Conservation (phyloP, 805 yeast species). For the Saturnispora sanitii region DNA sequence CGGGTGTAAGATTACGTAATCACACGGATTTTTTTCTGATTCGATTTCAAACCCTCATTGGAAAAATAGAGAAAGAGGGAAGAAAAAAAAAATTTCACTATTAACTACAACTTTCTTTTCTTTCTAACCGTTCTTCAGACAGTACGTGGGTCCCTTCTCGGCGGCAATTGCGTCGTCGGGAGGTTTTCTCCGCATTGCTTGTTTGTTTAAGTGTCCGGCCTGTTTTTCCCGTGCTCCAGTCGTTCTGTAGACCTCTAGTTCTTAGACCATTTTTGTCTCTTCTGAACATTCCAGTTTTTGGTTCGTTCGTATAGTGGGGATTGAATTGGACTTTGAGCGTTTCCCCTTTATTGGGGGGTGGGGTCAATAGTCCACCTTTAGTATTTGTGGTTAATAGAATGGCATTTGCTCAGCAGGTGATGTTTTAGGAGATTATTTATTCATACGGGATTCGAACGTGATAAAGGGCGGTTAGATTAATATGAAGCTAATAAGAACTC, state of each 20-base stretch:
- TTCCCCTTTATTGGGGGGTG: constrained; percentile 10
- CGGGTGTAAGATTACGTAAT: background rate
- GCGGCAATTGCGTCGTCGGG: constrained; percentile 1
- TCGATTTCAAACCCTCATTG: no score
- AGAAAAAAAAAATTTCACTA: background rate
- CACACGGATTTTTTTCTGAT: no score
- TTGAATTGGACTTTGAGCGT: constrained; percentile 5
- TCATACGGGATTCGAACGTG: constrained; percentile 25
- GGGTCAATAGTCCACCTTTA: constrained; percentile 3
- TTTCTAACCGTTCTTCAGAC: constrained; percentile 27
- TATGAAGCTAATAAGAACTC: constrained; percentile 28
- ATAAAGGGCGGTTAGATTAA: constrained; percentile 27
- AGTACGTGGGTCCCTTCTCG: constrained; percentile 23
- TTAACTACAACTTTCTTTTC: background rate
- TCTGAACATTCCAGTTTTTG: constrained; percentile 5
- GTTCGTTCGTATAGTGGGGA: background rate
- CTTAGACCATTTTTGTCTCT: background rate
- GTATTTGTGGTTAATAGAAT: background rate
- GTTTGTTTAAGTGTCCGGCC: background rate
- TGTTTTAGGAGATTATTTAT: background rate
- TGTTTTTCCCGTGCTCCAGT: constrained; percentile 1
- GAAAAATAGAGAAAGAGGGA: background rate
- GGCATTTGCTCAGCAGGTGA: background rate
- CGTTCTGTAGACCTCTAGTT: constrained; percentile 5
- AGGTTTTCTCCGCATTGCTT: background rate